These are phyloP conservation scores for Ensete ventricosum DNA, from an alignment of 176 grass and related monocot species.

Conservation along the genomic window DNA sequence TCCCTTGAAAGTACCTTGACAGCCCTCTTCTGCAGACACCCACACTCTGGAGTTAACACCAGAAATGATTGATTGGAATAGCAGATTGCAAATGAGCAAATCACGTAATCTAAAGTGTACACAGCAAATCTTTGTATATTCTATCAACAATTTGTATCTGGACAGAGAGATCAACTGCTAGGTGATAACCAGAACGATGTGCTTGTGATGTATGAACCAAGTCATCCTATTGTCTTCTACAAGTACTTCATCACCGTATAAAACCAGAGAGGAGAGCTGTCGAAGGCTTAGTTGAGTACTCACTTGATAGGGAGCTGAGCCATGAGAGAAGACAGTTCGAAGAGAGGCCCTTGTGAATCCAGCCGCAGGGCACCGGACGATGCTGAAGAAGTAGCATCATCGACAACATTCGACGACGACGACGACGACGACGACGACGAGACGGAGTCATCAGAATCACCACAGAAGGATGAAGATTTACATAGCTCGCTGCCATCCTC, in stretches of 20 bases:
- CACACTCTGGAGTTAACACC: too few relatives aligned
- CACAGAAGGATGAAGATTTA: conserved; percentile 8
- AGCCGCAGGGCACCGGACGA: conserved; percentile 19
- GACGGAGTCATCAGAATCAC: background rate
- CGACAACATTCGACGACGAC: conserved; percentile 15
- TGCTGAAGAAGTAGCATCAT: conserved; percentile 20
- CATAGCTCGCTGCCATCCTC: too few relatives aligned
- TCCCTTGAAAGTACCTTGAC: conserved; percentile 47
- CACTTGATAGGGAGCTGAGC: conserved; percentile 40
- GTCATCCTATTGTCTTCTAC: conserved; percentile 6
- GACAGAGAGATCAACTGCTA: too few relatives aligned
- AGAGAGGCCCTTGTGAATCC: conserved; percentile 24
- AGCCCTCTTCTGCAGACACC: conserved; percentile 40
- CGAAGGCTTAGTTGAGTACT: background rate
- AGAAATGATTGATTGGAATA: too few relatives aligned
- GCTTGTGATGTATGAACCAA: too few relatives aligned
- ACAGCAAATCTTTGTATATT: too few relatives aligned
- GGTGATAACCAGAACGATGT: too few relatives aligned
- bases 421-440: conserved; percentile 29
- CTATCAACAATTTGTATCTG: too few relatives aligned
- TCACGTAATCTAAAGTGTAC: too few relatives aligned
- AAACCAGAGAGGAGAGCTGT: background rate
- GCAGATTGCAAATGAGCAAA: too few relatives aligned
- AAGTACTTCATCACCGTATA: background rate
- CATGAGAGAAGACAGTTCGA: conserved; percentile 32